A percentile compares a stretch with the other conserved stretches of the same genome.
phyloP scores from a whole-genome alignment of 495 filamentous ascomycete genomes.

The Aspergillus sclerotioniger region DNA sequence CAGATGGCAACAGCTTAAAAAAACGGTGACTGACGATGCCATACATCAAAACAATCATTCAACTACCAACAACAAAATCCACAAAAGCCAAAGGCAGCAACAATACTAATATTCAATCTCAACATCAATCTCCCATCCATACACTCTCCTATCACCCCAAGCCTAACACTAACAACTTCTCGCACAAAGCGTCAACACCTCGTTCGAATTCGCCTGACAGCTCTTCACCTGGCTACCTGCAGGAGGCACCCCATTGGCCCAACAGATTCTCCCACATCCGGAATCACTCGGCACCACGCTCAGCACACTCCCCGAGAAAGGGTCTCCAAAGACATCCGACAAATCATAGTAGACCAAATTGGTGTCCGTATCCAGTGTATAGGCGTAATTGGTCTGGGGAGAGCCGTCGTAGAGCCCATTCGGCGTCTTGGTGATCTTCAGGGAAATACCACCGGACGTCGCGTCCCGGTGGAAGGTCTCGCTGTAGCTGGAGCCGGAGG shows the following conservation, averaged over 20 bases:
- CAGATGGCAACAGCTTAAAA: too few relatives aligned
- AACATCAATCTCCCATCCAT: too few relatives aligned
- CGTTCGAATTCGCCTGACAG: conserved; percentile 36
- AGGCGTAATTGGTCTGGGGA: conserved; percentile 53
- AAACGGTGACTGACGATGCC: too few relatives aligned
- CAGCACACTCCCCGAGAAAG: conserved; percentile 49
- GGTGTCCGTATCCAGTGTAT: conserved; percentile 52
- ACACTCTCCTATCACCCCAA: background rate
- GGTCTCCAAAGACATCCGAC: conserved; percentile 53
- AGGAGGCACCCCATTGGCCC: conserved; percentile 47
- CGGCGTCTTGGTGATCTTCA: conserved; percentile 51
- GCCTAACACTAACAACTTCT: conserved; percentile 21
- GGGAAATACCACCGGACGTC: conserved; percentile 50
- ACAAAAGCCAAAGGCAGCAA: too few relatives aligned
- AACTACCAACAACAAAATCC: too few relatives aligned
- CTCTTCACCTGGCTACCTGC: conserved; percentile 52
- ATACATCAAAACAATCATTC: background rate
- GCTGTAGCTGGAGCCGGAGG: conserved; percentile 34
- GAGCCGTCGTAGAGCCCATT: conserved; percentile 55
- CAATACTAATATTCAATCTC: too few relatives aligned
- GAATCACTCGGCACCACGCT: conserved; percentile 36
- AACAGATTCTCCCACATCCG: conserved; percentile 47
- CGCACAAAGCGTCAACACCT: conserved; percentile 34
- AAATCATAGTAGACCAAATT: conserved; percentile 55
- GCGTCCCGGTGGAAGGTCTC: conserved; percentile 46